Evolutionary conservation across 1,284 basidiomycete genomes (phyloP), one percentile per base, ranked within the genome.

Genomic region (Ceratobasidium sp.): DNA sequence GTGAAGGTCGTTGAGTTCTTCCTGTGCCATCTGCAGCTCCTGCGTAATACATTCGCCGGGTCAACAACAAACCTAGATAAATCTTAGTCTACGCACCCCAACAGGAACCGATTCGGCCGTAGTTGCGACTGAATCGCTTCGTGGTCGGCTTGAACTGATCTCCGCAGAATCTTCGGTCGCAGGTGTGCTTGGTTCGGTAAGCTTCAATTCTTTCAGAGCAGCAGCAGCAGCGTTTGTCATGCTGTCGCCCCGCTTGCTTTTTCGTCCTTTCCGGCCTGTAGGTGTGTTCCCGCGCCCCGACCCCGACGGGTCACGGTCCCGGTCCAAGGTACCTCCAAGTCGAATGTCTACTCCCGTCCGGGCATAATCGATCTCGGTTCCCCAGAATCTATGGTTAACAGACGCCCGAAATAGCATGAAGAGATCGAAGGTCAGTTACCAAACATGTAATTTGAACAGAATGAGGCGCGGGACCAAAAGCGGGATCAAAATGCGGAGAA

Each of bases 401-500:
- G 9, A 66, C n/a, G 13, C 26, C 12, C 15, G 42, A n/a, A 6
- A 42, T 64, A 33, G 33, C 33, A 33, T 33, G 33, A 33, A 33
- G 33, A 33, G 33, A 33, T 33, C 33, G 33, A 33, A 33, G 33
- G 33, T 33, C 33, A 33, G 33, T 33, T 33, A 33, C 33, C 33
- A 9, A 64, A 38, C 28, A 56, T 6, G 28, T 4, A 20, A 44
- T 23, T 10, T 17, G 10, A 38, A 28, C 42, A 17, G 40, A 38
- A 10, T 10, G 26, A 10, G 23, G 15, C 17, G 23, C 52, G 40
- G 38, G 28, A 42, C 40, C 20, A 68, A 56, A 56, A 54, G 85
- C 86, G 42, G 87, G 77, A 61, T 84, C 81, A 46, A 85, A 77
- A 0, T 78, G 44, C 0, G 78, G 87, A 87, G 23, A 85, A 84